Evolutionary conservation across 768 basidiomycete genomes (phyloP).

Genomic region (Naganishia randhawae): DNA sequence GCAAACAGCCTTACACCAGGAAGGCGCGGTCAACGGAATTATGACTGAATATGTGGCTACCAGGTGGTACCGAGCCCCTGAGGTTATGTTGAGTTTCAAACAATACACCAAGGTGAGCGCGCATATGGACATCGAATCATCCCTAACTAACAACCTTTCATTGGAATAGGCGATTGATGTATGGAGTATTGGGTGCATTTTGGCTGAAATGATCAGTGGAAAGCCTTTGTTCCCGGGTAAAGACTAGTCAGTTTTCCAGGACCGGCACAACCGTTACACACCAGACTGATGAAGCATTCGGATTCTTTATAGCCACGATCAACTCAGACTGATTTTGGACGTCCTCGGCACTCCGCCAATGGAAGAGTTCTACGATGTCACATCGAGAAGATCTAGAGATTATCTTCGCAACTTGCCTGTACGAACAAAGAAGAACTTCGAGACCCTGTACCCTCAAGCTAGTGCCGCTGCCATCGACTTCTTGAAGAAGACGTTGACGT

Average conservation of each 20-base stretch:
- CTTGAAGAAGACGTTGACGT: slow-evolving; percentile 75
- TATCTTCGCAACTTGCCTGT: slow-evolving; percentile 94
- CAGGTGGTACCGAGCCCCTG: slow-evolving; percentile 63
- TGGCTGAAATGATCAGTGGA: slow-evolving; percentile 93
- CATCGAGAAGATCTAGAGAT: slow-evolving; percentile 75
- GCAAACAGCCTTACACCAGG: slow-evolving; percentile 34
- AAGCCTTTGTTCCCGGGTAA: slow-evolving; percentile 95
- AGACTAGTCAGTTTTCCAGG: slow-evolving; percentile 58
- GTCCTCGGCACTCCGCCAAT: slow-evolving; percentile 94
- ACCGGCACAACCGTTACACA: background rate
- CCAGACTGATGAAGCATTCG: background rate
- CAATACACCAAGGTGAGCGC: slow-evolving; percentile 80
- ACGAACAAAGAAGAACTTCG: slow-evolving; percentile 78
- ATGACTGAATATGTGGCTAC: slow-evolving; percentile 73
- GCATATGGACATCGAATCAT: background rate
- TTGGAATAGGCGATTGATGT: slow-evolving; percentile 49
- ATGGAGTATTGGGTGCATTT: slow-evolving; percentile 54
- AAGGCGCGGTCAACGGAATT: slow-evolving; percentile 37
- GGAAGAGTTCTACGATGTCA: slow-evolving; percentile 97
- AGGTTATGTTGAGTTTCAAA: slow-evolving; percentile 98
- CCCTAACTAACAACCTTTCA: background rate
- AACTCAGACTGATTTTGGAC: slow-evolving; percentile 89
- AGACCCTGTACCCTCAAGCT: slow-evolving; percentile 83
- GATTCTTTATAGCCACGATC: slow-evolving; percentile 69
- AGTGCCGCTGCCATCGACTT: slow-evolving; percentile 72